These are phyloP conservation scores for Monascus purpureus DNA, from an alignment of 495 filamentous ascomycete genomes.

Conservation along the genomic window DNA sequence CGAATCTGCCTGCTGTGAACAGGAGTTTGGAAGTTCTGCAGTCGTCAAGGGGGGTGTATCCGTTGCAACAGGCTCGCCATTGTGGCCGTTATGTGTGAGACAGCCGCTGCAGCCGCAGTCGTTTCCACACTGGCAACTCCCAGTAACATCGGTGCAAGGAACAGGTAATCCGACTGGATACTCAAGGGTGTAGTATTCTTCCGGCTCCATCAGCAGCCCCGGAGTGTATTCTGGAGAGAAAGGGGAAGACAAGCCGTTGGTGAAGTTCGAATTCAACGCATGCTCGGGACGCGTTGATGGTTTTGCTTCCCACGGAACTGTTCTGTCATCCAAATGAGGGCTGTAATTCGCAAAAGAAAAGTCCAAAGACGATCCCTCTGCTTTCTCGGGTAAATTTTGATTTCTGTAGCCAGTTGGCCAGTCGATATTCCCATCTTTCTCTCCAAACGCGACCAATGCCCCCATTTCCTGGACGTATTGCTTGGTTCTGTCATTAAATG, in stretches of 20 bases:
- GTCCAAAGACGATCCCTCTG: slow-evolving; percentile 1
- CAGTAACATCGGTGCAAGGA: slow-evolving; percentile 28
- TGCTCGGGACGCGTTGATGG: slow-evolving; percentile 2
- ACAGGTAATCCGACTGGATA: slow-evolving; percentile 29
- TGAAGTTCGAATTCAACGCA: slow-evolving; percentile 6
- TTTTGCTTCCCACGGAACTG: slow-evolving; percentile 3
- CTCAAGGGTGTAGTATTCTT: slow-evolving; percentile 31
- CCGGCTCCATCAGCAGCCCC: slow-evolving; percentile 26
- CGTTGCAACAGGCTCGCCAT: slow-evolving; percentile 10
- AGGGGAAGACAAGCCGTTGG: slow-evolving; percentile 18
- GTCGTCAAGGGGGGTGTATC: neutral
- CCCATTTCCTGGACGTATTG: slow-evolving; percentile 45
- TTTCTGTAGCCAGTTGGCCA: slow-evolving; percentile 7
- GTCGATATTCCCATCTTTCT: slow-evolving; percentile 13
- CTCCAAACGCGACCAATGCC: slow-evolving; percentile 25
- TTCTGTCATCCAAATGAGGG: slow-evolving; percentile 5
- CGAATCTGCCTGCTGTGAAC: neutral
- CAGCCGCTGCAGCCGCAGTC: slow-evolving; percentile 38
- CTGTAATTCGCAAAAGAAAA: slow-evolving; percentile 4
- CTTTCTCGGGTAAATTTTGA: slow-evolving; percentile 3
- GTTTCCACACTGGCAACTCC: slow-evolving; percentile 34
- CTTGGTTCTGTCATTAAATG: slow-evolving; percentile 57
- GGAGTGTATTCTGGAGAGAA: slow-evolving; percentile 10
- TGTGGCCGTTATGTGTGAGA: slow-evolving; percentile 35
- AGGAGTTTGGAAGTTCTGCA: neutral